Evolutionary conservation across 2,329 filamentous ascomycete species (phyloP).

Genomic region (Stagonosporopsis vannaccii): DNA sequence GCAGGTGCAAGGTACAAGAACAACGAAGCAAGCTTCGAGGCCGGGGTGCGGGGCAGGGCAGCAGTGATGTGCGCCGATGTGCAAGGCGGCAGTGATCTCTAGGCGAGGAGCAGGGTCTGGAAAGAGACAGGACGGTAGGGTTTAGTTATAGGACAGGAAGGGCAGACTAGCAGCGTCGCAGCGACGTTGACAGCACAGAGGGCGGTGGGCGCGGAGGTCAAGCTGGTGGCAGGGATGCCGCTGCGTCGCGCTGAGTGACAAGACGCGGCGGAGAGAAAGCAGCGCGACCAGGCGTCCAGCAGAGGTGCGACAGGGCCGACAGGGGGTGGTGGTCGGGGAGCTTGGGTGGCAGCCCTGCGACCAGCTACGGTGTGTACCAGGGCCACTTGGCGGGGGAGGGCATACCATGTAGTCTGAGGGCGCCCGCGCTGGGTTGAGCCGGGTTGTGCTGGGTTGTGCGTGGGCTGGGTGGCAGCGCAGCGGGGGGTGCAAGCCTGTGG

Average conservation of each 20-base stretch:
- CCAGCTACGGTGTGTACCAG: constrained; percentile 6
- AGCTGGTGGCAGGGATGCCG: constrained; percentile 42
- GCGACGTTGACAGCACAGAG: constrained; percentile 42
- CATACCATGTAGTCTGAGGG: constrained; percentile 53
- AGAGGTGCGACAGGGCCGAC: constrained; percentile 38
- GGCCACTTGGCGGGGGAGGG: constrained; percentile 46
- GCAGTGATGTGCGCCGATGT: constrained; percentile 32
- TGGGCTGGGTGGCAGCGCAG: constrained; percentile 37
- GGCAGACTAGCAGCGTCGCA: constrained; percentile 38
- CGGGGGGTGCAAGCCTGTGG: constrained; percentile 28
- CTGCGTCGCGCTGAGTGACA: constrained; percentile 39
- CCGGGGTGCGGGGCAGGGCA: constrained; percentile 31
- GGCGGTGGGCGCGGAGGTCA: constrained; percentile 40
- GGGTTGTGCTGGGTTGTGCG: constrained; percentile 19
- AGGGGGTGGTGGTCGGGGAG: constrained; percentile 28
- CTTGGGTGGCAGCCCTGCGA: constrained; percentile 31
- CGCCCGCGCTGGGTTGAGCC: constrained; percentile 44
- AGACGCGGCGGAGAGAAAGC: constrained; percentile 37
- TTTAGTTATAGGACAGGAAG: constrained; percentile 46
- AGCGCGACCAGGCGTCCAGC: constrained; percentile 32
- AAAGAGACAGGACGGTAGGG: constrained; percentile 41
- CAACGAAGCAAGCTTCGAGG: constrained; percentile 20
- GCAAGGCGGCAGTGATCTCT: constrained; percentile 31
- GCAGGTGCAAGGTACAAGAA: constrained; percentile 29
- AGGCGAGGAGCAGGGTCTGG: constrained; percentile 48